Evolutionary conservation across 208 protist genomes (phyloP).

Genomic region (Acanthamoeba culbertsoni): DNA sequence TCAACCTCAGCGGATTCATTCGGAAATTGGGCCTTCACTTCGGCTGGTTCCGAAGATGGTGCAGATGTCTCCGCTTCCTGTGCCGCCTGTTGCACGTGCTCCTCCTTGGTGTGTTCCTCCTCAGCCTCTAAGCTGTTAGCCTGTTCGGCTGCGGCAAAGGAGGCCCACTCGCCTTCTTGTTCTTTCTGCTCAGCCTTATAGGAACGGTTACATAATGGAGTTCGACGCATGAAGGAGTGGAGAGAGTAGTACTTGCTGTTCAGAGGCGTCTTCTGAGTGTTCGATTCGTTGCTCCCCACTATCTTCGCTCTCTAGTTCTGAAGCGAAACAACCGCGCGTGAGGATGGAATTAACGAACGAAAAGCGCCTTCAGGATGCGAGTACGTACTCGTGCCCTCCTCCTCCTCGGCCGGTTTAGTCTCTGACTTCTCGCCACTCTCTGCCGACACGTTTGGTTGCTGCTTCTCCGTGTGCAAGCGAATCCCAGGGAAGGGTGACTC

Average conservation of each 20-base stretch:
- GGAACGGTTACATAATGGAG: too few relatives aligned
- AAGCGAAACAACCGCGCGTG: neutral
- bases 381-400: too few relatives aligned
- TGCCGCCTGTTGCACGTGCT: neutral
- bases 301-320: too few relatives aligned
- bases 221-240: too few relatives aligned
- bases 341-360: neutral
- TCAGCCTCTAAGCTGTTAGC: neutral
- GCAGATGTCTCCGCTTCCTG: neutral
- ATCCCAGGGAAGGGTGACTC: constrained; percentile 48
- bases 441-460: neutral
- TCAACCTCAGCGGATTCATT: too few relatives aligned
- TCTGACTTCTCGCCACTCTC: neutral
- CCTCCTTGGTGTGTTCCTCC: neutral
- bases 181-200: neutral
- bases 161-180: constrained; percentile 16
- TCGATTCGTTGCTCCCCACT: too few relatives aligned
- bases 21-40: neutral
- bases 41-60: neutral
- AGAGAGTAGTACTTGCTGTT: too few relatives aligned
- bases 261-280: too few relatives aligned
- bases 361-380: neutral
- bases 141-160: neutral
- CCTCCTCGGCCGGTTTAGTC: neutral
- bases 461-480: neutral